Evolutionary conservation across 139 green algal genomes (phyloP).

Genomic region (Micromonas pusilla): DNA sequence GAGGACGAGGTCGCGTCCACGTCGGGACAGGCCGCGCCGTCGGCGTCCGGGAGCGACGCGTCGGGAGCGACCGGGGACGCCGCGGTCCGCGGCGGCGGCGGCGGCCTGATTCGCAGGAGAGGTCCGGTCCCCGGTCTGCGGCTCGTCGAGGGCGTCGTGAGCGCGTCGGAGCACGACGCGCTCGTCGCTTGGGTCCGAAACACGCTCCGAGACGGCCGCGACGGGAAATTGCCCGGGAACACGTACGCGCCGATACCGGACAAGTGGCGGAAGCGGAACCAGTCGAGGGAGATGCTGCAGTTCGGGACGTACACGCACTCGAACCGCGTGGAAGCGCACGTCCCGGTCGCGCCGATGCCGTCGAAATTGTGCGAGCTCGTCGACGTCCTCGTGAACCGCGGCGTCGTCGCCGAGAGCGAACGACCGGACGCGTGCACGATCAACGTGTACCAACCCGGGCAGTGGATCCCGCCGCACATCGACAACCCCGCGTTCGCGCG

Average conservation of each 20-base stretch:
- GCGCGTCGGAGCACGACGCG: not conserved
- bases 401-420: not conserved
- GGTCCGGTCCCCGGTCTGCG: not conserved
- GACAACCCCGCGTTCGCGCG: conserved; percentile 21
- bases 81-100: too few species aligned
- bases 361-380: not conserved
- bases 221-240: not conserved
- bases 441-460: conserved; percentile 16
- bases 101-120: too few species aligned
- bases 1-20: not conserved
- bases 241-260: conserved; percentile 10
- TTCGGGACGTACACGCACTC: conserved; percentile 26
- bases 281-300: conserved; percentile 19
- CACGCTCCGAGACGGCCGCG: not conserved
- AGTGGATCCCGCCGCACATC: conserved; percentile 26
- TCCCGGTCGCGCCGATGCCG: not conserved
- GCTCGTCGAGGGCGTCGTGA: not conserved
- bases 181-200: not conserved
- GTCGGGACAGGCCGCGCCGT: not conserved
- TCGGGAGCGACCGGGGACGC: not conserved
- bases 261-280: conserved; percentile 3
- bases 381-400: not conserved
- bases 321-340: conserved; percentile 1
- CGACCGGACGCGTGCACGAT: conserved; percentile 20
- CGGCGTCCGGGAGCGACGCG: too few species aligned